Conservation (phyloP, 2,329 filamentous ascomycete genomes). For the Raffaelea arxii region DNA sequence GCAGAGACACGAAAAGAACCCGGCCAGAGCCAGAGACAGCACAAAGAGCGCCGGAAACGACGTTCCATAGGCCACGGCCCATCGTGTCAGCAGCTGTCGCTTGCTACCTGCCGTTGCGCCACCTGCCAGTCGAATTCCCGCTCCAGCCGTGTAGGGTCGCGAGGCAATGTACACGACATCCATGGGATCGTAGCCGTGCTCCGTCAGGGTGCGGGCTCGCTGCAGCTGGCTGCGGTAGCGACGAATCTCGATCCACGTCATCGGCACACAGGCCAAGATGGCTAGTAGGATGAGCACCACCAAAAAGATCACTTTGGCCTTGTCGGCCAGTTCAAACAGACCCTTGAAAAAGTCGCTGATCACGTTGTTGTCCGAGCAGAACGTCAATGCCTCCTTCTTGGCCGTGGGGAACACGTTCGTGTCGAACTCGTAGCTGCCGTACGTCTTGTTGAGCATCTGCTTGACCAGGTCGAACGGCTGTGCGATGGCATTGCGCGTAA, state of each 20-base stretch:
- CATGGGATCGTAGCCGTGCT: constrained; percentile 65
- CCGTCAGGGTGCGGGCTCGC: constrained; percentile 50
- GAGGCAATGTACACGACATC: constrained; percentile 85
- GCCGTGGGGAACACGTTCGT: constrained; percentile 71
- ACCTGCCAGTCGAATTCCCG: constrained; percentile 55
- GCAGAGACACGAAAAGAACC: constrained; percentile 72
- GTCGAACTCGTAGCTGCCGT: constrained; percentile 70
- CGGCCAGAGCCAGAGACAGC: constrained; percentile 70
- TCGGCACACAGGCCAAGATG: constrained; percentile 62
- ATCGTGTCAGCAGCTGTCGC: constrained; percentile 65
- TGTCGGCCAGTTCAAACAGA: constrained; percentile 55
- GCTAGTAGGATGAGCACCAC: constrained; percentile 64
- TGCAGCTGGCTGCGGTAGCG: constrained; percentile 66
- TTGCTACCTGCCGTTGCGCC: constrained; percentile 29
- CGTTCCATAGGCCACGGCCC: constrained; percentile 81
- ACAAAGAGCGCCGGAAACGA: constrained; percentile 79
- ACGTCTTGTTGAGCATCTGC: constrained; percentile 57
- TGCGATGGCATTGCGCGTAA: constrained; percentile 64
- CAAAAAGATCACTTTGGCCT: constrained; percentile 66
- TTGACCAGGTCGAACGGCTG: constrained; percentile 77
- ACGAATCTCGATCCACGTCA: constrained; percentile 72
- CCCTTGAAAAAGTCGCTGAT: constrained; percentile 77
- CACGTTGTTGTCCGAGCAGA: constrained; percentile 78
- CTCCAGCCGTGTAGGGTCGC: constrained; percentile 62
- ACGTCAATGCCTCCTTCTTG: constrained; percentile 69